These are phyloP conservation scores for Fonsecaea nubica DNA, from an alignment of 2,329 filamentous ascomycete genomes.

Conservation along the genomic window DNA sequence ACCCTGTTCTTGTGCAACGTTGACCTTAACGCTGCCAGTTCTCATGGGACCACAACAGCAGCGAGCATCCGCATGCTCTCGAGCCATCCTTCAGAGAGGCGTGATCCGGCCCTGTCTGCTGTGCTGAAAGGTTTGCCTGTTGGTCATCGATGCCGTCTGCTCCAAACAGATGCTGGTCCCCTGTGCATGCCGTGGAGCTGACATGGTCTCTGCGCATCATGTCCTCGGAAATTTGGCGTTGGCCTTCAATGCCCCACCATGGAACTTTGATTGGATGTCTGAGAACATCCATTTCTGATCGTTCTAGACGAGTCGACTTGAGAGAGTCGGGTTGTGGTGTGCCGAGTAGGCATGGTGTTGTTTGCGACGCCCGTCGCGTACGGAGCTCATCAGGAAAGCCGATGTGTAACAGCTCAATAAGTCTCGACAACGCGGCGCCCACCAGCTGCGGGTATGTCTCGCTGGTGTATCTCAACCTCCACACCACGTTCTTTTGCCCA, in stretches of 20 bases:
- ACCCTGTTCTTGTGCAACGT: background rate
- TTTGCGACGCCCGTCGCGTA: background rate
- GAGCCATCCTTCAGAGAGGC: too few relatives aligned
- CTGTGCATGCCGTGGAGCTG: too few relatives aligned
- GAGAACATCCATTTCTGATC: background rate
- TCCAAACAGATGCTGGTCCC: too few relatives aligned
- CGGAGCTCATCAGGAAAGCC: background rate
- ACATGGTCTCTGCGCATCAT: too few relatives aligned
- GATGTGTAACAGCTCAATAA: background rate
- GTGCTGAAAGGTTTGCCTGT: too few relatives aligned
- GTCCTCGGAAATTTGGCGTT: too few relatives aligned
- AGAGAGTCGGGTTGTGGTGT: background rate
- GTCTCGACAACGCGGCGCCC: background rate
- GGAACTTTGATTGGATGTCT: background rate
- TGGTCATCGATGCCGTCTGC: too few relatives aligned
- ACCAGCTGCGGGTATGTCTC: background rate
- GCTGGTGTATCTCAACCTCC: constrained; percentile 8
- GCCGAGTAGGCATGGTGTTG: background rate
- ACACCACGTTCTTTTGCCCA: constrained; percentile 24
- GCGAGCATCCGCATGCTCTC: too few relatives aligned
- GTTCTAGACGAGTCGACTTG: too few relatives aligned
- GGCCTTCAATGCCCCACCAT: background rate
- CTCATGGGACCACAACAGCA: too few relatives aligned
- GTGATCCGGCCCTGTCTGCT: too few relatives aligned
- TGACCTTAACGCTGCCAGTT: too few relatives aligned